phyloP scores from a whole-genome alignment of 805 yeast species.

The Candida endomychidarum region DNA sequence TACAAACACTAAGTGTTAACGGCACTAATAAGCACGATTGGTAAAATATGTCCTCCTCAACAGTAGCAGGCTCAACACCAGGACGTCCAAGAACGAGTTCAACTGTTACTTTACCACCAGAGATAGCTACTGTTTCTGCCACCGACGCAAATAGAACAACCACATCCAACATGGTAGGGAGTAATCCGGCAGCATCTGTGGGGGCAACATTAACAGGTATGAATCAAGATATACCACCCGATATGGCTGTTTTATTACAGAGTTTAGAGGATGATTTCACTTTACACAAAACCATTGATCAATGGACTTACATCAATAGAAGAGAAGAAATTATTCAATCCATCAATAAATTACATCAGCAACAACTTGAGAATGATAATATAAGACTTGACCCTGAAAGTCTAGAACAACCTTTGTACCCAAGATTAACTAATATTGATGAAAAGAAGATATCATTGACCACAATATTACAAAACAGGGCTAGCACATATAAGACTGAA shows the following conservation, averaged over 20 bases:
- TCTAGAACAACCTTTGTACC: conserved; percentile 63
- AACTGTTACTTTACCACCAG: conserved; percentile 19
- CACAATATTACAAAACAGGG: conserved; percentile 71
- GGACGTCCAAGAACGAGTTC: conserved; percentile 21
- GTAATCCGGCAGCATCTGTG: conserved; percentile 8
- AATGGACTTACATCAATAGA: conserved; percentile 47
- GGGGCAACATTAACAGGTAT: conserved; percentile 17
- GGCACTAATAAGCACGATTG: background rate
- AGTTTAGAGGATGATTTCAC: conserved; percentile 43
- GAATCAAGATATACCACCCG: conserved; percentile 44
- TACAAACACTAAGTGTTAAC: conserved; percentile 1
- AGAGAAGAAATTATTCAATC: conserved; percentile 44
- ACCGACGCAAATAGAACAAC: conserved; percentile 22
- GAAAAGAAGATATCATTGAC: conserved; percentile 43
- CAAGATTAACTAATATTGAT: conserved; percentile 33
- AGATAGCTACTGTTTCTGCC: conserved; percentile 23
- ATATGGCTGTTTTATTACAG: conserved; percentile 43
- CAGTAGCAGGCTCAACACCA: conserved; percentile 16
- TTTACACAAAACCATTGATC: conserved; percentile 41
- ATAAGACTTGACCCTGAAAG: conserved; percentile 30
- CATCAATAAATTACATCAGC: conserved; percentile 36
- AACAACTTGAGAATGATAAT: conserved; percentile 23
- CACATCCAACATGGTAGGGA: conserved; percentile 16
- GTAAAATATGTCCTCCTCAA: conserved; percentile 11
- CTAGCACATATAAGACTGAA: conserved; percentile 58